Conservation (phyloP, 371 early-diverging fungal species). For the Circinella umbellata region DNA sequence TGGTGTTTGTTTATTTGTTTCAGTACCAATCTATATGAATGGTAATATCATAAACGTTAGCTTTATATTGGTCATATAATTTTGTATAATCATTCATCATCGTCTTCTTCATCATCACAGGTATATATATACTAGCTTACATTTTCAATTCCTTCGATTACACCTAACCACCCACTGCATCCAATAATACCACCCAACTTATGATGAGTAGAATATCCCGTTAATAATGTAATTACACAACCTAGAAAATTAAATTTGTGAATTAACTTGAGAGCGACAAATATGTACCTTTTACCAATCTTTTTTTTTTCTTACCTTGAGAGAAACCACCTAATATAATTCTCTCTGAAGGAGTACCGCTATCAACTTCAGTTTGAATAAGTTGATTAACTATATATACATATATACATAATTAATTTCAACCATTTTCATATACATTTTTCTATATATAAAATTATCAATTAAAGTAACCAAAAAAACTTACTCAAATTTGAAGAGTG, state of each 20-base stretch:
- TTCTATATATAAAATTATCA: background rate
- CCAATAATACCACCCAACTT: constrained; percentile 68
- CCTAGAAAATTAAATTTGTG: constrained; percentile 29
- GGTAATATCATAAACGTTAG: too few species aligned
- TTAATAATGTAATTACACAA: constrained; percentile 75
- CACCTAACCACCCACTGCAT: constrained; percentile 85
- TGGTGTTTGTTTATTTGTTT: constrained; percentile 72
- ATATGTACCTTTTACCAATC: background rate
- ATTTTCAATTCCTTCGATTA: constrained; percentile 59
- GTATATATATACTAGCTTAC: constrained; percentile 26
- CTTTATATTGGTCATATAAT: too few species aligned
- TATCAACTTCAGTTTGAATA: constrained; percentile 77
- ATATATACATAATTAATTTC: background rate
- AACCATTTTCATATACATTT: background rate
- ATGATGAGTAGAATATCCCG: constrained; percentile 72
- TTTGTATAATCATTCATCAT: too few species aligned
- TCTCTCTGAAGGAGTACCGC: constrained; percentile 80
- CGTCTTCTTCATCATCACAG: too few species aligned
- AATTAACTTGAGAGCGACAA: background rate
- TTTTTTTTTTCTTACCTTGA: constrained; percentile 67
- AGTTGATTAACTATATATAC: constrained; percentile 64
- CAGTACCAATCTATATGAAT: constrained; percentile 12
- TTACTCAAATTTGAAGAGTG: constrained; percentile 63
- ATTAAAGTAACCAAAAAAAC: background rate
- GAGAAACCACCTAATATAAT: constrained; percentile 96